Evolutionary conservation across 1,139 yeast species (phyloP), one percentile per base, ranked within the genome.

Genomic region (Yueomyces sp.): DNA sequence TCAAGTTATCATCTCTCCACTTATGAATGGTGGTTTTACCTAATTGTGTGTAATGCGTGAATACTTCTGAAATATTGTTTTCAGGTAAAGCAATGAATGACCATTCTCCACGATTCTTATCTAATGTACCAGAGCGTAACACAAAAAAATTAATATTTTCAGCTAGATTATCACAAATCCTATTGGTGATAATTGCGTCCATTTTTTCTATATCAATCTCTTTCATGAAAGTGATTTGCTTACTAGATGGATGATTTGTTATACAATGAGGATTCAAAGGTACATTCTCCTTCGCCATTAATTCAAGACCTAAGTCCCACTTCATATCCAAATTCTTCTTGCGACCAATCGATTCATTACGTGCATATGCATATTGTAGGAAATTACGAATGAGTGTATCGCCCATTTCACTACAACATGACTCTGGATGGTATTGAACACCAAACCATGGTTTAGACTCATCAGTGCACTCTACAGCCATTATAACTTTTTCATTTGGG

Each of bases 351-450:
- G 11, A 25, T 19, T 32, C 19, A 19, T 12, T 26, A 6, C 11
- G 31, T 1, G 53, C 48, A 1, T 45, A 41, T 0, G 93, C 85
- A 32, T 77, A 49, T 0, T 46, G 34, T 66, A 85, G 73, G 58
- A 91, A 91, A 55, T 82, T 83, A 27, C 53, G 50, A 3, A 89
- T 59, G 44, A 91, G 62, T 5, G 62, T 57, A 3, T 60, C 68
- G 1, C 98, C 98, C 41, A 65, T 57, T 9, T 69, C 66, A 0
- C 97, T 87, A 55, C 96, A 86, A 37, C 91, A 76, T 0, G 96
- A 86, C 56, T 93, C 99, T 0, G 98, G 98, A 56, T 93, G 99
- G 55, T 89, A 93, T 55, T 93, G 99, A 2, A 93, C 96, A 0
- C 96, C 98, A 62, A 72, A 89, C 63, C 82, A 83, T 0, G 97